phyloP scores from a whole-genome alignment of 768 basidiomycete genomes.

The Trametes elegans region DNA sequence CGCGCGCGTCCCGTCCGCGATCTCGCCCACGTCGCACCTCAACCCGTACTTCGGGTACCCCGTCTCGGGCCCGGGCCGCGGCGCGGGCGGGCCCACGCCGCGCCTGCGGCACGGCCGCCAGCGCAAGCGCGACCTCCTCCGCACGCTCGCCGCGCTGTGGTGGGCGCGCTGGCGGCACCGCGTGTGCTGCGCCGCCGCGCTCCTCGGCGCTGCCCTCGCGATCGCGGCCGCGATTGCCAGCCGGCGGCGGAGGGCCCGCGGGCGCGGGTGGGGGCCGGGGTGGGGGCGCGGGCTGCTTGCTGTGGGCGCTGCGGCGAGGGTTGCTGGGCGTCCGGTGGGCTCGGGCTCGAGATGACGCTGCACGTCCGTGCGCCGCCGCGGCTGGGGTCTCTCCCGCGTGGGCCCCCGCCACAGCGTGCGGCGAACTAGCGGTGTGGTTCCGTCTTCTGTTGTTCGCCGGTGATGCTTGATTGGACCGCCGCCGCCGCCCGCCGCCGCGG shows the following conservation, averaged over 20 bases:
- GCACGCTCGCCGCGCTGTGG: constrained; percentile 60
- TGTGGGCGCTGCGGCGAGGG: too few relatives aligned
- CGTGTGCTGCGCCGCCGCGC: constrained; percentile 32
- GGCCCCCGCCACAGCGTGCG: background rate
- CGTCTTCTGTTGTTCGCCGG: background rate
- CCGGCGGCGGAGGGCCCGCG: constrained; percentile 1
- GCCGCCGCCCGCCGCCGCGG: background rate
- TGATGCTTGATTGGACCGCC: background rate
- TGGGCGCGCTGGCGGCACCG: constrained; percentile 61
- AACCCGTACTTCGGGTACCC: constrained; percentile 83
- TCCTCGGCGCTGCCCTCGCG: constrained; percentile 26
- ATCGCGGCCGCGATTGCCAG: constrained; percentile 1
- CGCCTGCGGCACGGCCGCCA: constrained; percentile 59
- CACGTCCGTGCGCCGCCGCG: too few relatives aligned
- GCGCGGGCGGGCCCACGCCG: constrained; percentile 35
- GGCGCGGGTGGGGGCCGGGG: too few relatives aligned
- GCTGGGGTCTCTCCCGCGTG: background rate
- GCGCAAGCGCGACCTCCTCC: constrained; percentile 64
- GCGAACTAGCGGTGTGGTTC: too few relatives aligned
- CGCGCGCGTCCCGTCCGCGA: constrained; percentile 12
- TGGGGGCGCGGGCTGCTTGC: too few relatives aligned
- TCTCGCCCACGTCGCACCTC: constrained; percentile 55
- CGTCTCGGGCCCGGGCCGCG: constrained; percentile 33
- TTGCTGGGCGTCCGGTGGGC: too few relatives aligned
- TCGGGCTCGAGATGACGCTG: constrained; percentile 7